Conservation (phyloP, 768 basidiomycete species). For the Rubroboletus pulcherrimus region DNA sequence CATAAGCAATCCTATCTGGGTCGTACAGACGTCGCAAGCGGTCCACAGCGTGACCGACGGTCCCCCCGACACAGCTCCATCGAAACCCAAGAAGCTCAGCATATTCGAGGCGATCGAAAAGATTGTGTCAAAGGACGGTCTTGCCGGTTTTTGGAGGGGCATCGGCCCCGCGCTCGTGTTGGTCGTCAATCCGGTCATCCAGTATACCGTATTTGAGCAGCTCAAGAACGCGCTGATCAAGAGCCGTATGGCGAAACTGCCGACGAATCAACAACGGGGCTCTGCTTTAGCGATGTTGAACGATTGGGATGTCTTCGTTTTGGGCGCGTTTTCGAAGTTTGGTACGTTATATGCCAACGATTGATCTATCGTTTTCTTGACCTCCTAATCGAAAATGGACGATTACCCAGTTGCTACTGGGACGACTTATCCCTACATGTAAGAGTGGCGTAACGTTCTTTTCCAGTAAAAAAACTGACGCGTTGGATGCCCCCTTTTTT, state of each 20-base stretch:
- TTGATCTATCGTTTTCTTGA: background rate
- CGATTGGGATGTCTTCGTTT: slow-evolving; percentile 89
- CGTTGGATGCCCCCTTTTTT: background rate
- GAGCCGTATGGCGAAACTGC: slow-evolving; percentile 52
- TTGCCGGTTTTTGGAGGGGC: slow-evolving; percentile 84
- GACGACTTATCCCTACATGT: slow-evolving; percentile 76
- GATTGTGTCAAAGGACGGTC: slow-evolving; percentile 71
- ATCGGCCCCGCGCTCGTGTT: slow-evolving; percentile 91
- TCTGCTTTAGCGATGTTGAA: slow-evolving; percentile 51
- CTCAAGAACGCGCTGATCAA: slow-evolving; percentile 80
- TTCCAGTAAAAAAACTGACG: background rate
- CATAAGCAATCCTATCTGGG: slow-evolving; percentile 95
- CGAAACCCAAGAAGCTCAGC: slow-evolving; percentile 56
- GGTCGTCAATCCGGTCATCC: slow-evolving; percentile 91
- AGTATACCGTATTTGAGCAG: slow-evolving; percentile 94
- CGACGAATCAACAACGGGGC: slow-evolving; percentile 40
- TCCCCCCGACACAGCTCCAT: slow-evolving; percentile 28
- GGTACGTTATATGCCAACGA: slow-evolving; percentile 37
- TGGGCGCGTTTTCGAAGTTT: slow-evolving; percentile 93
- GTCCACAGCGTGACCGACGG: slow-evolving; percentile 49
- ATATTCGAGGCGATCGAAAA: slow-evolving; percentile 62
- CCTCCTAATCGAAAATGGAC: background rate
- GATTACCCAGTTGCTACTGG: slow-evolving; percentile 42
- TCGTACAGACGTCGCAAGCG: slow-evolving; percentile 88
- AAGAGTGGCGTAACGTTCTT: slow-evolving; percentile 17